A percentile compares a stretch with the other conserved stretches of the same genome.
Conservation (phyloP, 1,284 basidiomycete genomes). For the Heterobasidion annosum region DNA sequence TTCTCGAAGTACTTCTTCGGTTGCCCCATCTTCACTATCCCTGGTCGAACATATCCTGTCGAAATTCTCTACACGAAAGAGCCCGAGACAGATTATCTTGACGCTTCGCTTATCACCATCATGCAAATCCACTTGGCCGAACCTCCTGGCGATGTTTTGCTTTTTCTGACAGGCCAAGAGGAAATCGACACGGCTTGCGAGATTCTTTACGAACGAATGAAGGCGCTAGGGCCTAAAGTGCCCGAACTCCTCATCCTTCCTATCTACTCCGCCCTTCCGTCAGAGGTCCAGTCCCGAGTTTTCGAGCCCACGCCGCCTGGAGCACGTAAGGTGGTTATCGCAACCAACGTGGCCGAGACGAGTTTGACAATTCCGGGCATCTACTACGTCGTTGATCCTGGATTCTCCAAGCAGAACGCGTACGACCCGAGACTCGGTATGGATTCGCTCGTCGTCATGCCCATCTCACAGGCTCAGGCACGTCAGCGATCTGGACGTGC, state of each 20-base stretch:
- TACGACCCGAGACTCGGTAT: constrained; percentile 97
- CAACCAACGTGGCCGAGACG: constrained; percentile 98
- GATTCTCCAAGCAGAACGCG: constrained; percentile 98
- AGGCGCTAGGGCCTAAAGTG: constrained; percentile 92
- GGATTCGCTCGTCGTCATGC: constrained; percentile 99
- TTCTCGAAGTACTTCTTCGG: constrained; percentile 99
- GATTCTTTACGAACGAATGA: constrained; percentile 97
- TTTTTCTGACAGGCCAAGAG: constrained; percentile 98
- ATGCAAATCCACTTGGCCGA: constrained; percentile 99
- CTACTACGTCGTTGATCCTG: constrained; percentile 98
- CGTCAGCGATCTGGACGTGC: constrained; percentile 93
- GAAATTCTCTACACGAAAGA: constrained; percentile 98
- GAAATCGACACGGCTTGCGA: constrained; percentile 98
- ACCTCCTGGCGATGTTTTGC: constrained; percentile 90
- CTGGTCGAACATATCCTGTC: constrained; percentile 97
- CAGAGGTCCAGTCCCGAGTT: constrained; percentile 94
- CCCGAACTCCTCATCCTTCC: constrained; percentile 95
- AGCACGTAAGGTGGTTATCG: constrained; percentile 94
- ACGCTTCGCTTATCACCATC: constrained; percentile 95
- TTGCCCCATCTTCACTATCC: constrained; percentile 99
- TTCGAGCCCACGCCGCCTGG: constrained; percentile 98
- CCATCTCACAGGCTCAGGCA: constrained; percentile 98
- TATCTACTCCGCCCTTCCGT: constrained; percentile 95
- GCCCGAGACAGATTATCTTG: constrained; percentile 97
- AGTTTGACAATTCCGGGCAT: constrained; percentile 97